phyloP scores from a whole-genome alignment of 768 basidiomycete genomes.

The Phaeotremella skinneri region DNA sequence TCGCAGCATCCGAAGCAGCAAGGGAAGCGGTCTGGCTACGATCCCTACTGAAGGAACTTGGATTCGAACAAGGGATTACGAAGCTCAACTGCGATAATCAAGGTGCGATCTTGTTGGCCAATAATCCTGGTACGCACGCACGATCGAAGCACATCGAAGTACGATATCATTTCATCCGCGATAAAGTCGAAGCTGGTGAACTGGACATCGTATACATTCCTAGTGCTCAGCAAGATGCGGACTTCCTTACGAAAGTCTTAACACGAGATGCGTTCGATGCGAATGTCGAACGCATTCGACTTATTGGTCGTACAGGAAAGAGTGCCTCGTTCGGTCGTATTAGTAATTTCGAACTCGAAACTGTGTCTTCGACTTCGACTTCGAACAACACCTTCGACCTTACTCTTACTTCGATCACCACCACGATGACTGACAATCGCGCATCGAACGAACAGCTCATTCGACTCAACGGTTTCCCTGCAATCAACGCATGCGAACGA shows the following conservation, averaged over 20 bases:
- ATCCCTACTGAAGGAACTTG: conserved; percentile 17
- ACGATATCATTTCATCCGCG: conserved; percentile 9
- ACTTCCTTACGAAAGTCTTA: not conserved
- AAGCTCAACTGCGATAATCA: conserved; percentile 50
- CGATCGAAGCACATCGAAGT: conserved; percentile 19
- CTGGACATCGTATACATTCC: not conserved
- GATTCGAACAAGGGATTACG: not conserved
- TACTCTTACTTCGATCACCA: too few species aligned
- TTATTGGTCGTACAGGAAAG: too few species aligned
- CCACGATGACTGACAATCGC: too few species aligned
- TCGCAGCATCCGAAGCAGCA: conserved; percentile 49
- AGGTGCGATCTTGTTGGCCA: conserved; percentile 50
- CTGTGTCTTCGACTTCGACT: too few species aligned
- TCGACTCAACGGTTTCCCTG: too few species aligned
- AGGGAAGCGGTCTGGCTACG: conserved; percentile 53
- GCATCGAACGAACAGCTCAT: too few species aligned
- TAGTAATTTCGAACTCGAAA: too few species aligned
- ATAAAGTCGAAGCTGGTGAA: conserved; percentile 2
- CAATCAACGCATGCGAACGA: too few species aligned
- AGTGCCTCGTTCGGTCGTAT: too few species aligned
- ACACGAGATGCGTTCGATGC: too few species aligned
- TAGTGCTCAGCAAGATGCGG: not conserved
- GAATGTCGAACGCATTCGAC: too few species aligned
- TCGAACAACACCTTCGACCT: too few species aligned
- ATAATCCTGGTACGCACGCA: conserved; percentile 6